Evolutionary conservation across 2,329 filamentous ascomycete genomes (phyloP), one percentile per base, ranked within the genome.

Genomic region (Microthyrium microscopicum): DNA sequence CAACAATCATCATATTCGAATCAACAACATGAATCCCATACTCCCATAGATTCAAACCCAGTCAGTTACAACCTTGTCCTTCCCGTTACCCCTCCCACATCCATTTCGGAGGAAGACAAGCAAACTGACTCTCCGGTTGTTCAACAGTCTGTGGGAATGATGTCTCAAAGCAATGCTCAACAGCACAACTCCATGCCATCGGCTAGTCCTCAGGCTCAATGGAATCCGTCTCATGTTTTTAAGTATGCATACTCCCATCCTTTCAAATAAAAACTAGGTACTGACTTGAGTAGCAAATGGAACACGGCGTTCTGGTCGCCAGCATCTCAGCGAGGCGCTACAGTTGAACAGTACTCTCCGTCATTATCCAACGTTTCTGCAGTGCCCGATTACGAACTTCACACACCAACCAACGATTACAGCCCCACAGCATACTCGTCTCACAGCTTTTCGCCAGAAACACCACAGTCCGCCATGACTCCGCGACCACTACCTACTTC

Each of bases 221-320:
- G 84, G 84, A 91, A 93, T 47, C 85, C 84, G 17, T 70, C 79
- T 20, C 71, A 77, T 38, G 83, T 93, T 43, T 87, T 92, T 66
- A 81, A 87, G 83, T 92, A 69, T 66, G 81, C 69, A 21, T 43
- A 37, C 22, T 39, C 34, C 6, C 33, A 39, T 20, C 31, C 19
- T 17, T 13, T 31, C 17, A 41, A 31, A 20, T 27, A 20, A 27
- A 4, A 2, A 16, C 16, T 20, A 34, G 44, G 48, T 31, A 46
- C 49, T 27, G 11, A 37, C 26, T 20, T 32, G 5, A 12, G 31
- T 47, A 92, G 85, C 55, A 83, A 93, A 63, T 95, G 87, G 85
- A 85, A 92, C 56, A 76, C 79, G 49, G 85, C 87, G 43, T 95
- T 94, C 60, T 81, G 83, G 63, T 80, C 76, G 54, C 73, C 71